phyloP scores from a whole-genome alignment of 768 basidiomycete genomes.

The Coprinopsis cinerea region DNA sequence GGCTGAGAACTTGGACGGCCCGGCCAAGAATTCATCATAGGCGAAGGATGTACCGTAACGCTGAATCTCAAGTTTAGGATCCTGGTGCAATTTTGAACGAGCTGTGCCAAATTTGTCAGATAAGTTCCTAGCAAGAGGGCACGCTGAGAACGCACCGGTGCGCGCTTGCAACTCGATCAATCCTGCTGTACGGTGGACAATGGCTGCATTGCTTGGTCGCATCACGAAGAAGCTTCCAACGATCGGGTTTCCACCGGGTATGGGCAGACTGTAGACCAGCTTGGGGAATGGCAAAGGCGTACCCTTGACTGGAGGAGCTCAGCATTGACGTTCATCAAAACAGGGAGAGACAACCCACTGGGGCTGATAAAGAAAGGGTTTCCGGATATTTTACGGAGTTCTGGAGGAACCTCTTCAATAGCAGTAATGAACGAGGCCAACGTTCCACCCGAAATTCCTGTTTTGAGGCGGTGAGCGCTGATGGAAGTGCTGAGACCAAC shows the following conservation, averaged over 20 bases:
- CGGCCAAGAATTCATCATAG: slow-evolving; percentile 67
- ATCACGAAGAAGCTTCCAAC: slow-evolving; percentile 36
- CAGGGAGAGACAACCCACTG: slow-evolving; percentile 20
- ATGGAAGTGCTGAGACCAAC: slow-evolving; percentile 45
- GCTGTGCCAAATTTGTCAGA: neutral
- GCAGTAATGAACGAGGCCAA: slow-evolving; percentile 33
- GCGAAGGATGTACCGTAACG: slow-evolving; percentile 67
- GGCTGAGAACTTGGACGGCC: slow-evolving; percentile 33
- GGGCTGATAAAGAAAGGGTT: slow-evolving; percentile 38
- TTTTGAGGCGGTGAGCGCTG: slow-evolving; percentile 41
- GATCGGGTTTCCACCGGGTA: slow-evolving; percentile 28
- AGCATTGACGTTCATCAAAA: neutral
- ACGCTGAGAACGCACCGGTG: slow-evolving; percentile 19
- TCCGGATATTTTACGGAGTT: slow-evolving; percentile 25
- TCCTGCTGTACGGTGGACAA: slow-evolving; percentile 44
- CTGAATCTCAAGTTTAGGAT: neutral
- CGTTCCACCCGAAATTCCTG: slow-evolving; percentile 63
- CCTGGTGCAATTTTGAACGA: neutral
- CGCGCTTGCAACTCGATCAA: slow-evolving; percentile 32
- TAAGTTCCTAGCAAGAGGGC: neutral
- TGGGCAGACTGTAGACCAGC: slow-evolving; percentile 31
- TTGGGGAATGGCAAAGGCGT: slow-evolving; percentile 1
- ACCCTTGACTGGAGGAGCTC: slow-evolving; percentile 15
- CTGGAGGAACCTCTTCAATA: slow-evolving; percentile 33
- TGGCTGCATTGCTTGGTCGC: slow-evolving; percentile 31